Conservation (phyloP, 179 eudicot genomes). For the Sideroxylon spinosum region DNA sequence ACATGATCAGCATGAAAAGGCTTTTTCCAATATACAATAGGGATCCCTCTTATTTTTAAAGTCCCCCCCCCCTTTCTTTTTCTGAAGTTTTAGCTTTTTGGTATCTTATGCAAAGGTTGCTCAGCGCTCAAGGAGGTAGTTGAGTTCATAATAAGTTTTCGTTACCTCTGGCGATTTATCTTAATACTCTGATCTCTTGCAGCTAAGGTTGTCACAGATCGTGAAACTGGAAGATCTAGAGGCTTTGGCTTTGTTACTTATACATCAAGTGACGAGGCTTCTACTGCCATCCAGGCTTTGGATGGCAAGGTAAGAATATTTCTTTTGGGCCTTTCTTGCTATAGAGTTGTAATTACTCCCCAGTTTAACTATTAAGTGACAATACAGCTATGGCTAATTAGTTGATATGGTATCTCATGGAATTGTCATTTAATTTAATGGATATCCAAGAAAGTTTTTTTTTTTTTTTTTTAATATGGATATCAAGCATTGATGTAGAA, state of each 20-base stretch:
- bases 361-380: too few species aligned
- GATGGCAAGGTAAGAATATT: slow-evolving; percentile 9
- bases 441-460: too few species aligned
- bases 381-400: too few species aligned
- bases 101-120: neutral
- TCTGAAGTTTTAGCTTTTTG: neutral
- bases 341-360: too few species aligned
- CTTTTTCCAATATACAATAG: neutral
- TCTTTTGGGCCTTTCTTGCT: neutral
- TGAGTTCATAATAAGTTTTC: neutral
- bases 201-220: slow-evolving; percentile 10
- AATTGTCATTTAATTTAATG: too few species aligned
- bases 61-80: neutral
- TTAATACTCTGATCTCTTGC: slow-evolving; percentile 8
- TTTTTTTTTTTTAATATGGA: too few species aligned
- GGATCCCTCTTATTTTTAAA: neutral
- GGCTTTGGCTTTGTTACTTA: slow-evolving; percentile 13
- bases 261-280: slow-evolving; percentile 14
- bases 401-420: too few species aligned
- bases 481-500: too few species aligned
- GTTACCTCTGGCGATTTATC: neutral
- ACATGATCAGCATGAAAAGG: too few species aligned
- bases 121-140: neutral
- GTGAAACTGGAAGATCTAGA: slow-evolving; percentile 11
- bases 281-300: slow-evolving; percentile 14